A percentile compares a stretch with the other conserved stretches of the same genome.
These are phyloP conservation scores for Aspergillus olivimuriae DNA, from an alignment of 495 filamentous ascomycete genomes.

Conservation along the genomic window DNA sequence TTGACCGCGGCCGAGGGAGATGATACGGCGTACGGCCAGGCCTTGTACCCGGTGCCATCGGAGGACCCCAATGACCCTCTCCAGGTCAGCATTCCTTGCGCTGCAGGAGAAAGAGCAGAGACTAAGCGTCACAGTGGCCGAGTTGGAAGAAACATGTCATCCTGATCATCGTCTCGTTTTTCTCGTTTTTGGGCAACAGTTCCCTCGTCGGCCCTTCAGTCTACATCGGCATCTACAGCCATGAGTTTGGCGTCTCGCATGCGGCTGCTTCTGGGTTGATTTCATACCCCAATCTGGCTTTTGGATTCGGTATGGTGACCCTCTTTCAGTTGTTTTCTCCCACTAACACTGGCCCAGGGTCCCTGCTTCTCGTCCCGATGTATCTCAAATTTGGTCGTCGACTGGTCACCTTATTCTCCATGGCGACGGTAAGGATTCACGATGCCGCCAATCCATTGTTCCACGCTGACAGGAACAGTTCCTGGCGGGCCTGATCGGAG, in stretches of 20 bases:
- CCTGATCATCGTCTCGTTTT: slow-evolving; percentile 50
- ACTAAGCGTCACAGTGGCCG: slow-evolving; percentile 40
- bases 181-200: slow-evolving; percentile 57
- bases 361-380: slow-evolving; percentile 51
- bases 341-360: slow-evolving; percentile 25
- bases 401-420: slow-evolving; percentile 47
- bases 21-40: slow-evolving; percentile 54
- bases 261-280: slow-evolving; percentile 49
- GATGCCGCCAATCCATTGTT: neutral
- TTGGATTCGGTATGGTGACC: slow-evolving; percentile 45
- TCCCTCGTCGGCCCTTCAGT: slow-evolving; percentile 52
- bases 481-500: slow-evolving; percentile 49
- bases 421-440: slow-evolving; percentile 33
- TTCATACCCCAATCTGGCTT: slow-evolving; percentile 58
- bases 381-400: slow-evolving; percentile 54
- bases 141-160: slow-evolving; percentile 55
- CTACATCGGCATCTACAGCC: slow-evolving; percentile 52
- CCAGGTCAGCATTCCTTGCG: slow-evolving; percentile 23
- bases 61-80: slow-evolving; percentile 63
- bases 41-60: slow-evolving; percentile 55
- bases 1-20: slow-evolving; percentile 52
- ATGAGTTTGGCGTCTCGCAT: slow-evolving; percentile 46
- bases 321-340: slow-evolving; percentile 3
- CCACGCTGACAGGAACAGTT: slow-evolving; percentile 37
- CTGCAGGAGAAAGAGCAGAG: neutral